Conservation (phyloP, 2,329 filamentous ascomycete species). For the Pestalotiopsis sp. region DNA sequence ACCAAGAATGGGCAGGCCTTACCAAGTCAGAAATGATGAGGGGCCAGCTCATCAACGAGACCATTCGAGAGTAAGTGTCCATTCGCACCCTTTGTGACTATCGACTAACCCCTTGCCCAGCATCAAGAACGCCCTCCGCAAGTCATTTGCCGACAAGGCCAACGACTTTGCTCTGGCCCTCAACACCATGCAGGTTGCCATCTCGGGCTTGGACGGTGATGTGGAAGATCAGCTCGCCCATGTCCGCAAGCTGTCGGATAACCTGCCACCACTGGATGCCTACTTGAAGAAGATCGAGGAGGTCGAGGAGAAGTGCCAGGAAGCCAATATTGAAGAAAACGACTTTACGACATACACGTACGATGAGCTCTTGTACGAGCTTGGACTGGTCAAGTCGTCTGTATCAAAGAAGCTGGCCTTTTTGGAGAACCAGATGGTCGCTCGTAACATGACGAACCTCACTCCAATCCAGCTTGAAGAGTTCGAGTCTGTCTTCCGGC, state of each 20-base stretch:
- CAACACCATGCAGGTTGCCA: slow-evolving; percentile 91
- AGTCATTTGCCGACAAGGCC: slow-evolving; percentile 94
- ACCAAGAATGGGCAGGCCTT: slow-evolving; percentile 78
- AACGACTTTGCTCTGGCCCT: slow-evolving; percentile 96
- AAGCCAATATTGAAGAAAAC: slow-evolving; percentile 99
- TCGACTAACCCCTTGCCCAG: slow-evolving; percentile 41
- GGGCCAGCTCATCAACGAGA: slow-evolving; percentile 95
- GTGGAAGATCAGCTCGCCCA: slow-evolving; percentile 92
- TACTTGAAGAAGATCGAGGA: slow-evolving; percentile 87
- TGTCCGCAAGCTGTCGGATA: slow-evolving; percentile 82
- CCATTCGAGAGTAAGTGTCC: slow-evolving; percentile 78
- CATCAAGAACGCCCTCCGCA: slow-evolving; percentile 93
- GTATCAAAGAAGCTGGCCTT: slow-evolving; percentile 97
- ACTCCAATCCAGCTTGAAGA: slow-evolving; percentile 98
- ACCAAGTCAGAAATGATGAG: slow-evolving; percentile 84
- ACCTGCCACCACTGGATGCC: slow-evolving; percentile 83
- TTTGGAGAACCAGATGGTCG: slow-evolving; percentile 97
- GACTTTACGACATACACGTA: slow-evolving; percentile 99
- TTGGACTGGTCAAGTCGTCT: slow-evolving; percentile 85
- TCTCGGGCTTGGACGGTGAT: slow-evolving; percentile 95
- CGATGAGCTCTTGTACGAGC: slow-evolving; percentile 92
- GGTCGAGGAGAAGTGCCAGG: slow-evolving; percentile 85
- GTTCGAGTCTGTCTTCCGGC: slow-evolving; percentile 96
- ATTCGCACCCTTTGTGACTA: slow-evolving; percentile 7
- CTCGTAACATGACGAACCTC: slow-evolving; percentile 96